Conservation (phyloP, 768 basidiomycete genomes). For the Atractiella rhizophila region DNA sequence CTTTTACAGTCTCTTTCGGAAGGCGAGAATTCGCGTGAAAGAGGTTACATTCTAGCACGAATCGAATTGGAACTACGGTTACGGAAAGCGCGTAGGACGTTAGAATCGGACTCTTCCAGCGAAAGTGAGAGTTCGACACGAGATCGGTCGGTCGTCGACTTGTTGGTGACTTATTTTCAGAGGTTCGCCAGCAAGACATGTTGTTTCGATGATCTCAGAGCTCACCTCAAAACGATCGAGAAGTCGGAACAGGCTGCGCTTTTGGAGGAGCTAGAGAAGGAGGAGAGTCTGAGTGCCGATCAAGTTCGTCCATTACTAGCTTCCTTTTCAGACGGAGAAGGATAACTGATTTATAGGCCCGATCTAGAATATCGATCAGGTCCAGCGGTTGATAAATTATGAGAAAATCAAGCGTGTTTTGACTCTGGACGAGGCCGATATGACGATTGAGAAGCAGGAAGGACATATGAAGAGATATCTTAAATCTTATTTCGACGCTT, state of each 20-base stretch:
- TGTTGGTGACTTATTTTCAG: conserved; percentile 43
- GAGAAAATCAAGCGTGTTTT: conserved; percentile 34
- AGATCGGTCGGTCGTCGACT: conserved; percentile 9
- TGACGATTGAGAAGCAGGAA: conserved; percentile 35
- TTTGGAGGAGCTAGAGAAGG: conserved; percentile 2
- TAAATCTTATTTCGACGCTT: conserved; percentile 37
- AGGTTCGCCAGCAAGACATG: conserved; percentile 54
- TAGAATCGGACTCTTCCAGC: conserved; percentile 14
- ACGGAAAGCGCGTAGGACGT: conserved; percentile 25
- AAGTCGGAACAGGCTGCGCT: conserved; percentile 19
- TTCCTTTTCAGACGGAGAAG: conserved; percentile 14
- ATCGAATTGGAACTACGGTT: not conserved
- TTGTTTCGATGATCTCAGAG: conserved; percentile 61
- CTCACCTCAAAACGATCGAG: conserved; percentile 30
- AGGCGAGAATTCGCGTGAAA: conserved; percentile 2
- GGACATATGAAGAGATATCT: conserved; percentile 31
- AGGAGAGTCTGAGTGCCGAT: not conserved
- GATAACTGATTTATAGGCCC: not conserved
- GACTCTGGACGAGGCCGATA: conserved; percentile 25
- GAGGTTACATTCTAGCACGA: not conserved
- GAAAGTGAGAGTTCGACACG: conserved; percentile 12
- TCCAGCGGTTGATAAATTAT: conserved; percentile 1
- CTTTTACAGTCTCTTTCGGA: conserved; percentile 25
- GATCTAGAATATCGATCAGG: not conserved
- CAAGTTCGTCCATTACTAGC: conserved; percentile 27